Conservation (phyloP, 169 alveolate species). For the Sarcocystis neurona region DNA sequence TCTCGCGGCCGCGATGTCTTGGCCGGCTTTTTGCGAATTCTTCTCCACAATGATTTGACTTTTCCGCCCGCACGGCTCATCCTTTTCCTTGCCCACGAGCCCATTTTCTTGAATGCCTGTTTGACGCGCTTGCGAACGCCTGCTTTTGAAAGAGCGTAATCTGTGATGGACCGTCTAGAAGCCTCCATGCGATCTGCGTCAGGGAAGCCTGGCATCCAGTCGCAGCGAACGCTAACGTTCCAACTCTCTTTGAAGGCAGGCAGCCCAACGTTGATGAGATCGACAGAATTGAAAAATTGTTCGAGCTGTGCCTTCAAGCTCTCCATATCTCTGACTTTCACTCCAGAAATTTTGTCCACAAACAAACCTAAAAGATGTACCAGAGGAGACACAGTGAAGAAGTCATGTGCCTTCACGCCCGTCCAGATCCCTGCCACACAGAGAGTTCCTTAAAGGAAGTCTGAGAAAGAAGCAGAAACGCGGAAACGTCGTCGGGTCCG, state of each 20-base stretch:
- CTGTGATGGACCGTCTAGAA: not conserved
- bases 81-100: slow-evolving; percentile 9
- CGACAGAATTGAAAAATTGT: not conserved
- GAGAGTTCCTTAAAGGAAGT: too few relatives aligned
- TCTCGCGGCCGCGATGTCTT: too few relatives aligned
- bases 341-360: slow-evolving; percentile 9
- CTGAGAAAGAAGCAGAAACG: too few relatives aligned
- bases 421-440: too few relatives aligned
- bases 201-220: slow-evolving; percentile 20
- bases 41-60: not conserved
- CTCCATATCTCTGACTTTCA: not conserved
- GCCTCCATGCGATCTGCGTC: not conserved
- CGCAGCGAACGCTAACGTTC: slow-evolving; percentile 14
- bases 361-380: too few relatives aligned
- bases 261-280: not conserved
- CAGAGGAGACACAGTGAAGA: not conserved
- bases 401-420: too few relatives aligned
- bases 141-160: slow-evolving; percentile 8
- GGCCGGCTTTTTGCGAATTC: not conserved
- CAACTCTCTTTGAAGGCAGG: not conserved
- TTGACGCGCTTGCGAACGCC: not conserved
- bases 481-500: too few relatives aligned
- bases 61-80: not conserved
- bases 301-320: not conserved
- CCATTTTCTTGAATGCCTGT: not conserved